Evolutionary conservation across 2,329 filamentous ascomycete genomes (phyloP).

Genomic region (Aspergillus brunneoviolaceus): DNA sequence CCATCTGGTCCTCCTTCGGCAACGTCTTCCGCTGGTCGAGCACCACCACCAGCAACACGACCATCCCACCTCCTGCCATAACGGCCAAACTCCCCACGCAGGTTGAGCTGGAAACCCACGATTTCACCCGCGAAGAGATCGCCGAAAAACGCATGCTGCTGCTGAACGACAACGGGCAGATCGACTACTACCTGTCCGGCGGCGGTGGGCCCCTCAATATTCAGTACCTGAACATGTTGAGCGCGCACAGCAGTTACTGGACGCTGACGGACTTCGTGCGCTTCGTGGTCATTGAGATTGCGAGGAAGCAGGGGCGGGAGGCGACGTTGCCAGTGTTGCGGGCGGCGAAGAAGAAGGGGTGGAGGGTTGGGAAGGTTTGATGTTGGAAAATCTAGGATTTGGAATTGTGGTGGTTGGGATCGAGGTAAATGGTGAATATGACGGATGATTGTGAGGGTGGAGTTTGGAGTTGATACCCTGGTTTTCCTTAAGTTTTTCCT

Average conservation of each 20-base stretch:
- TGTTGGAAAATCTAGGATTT: not conserved
- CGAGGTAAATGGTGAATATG: not conserved
- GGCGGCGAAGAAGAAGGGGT: conserved; percentile 53
- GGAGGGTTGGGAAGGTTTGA: conserved; percentile 46
- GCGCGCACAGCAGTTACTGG: conserved; percentile 96
- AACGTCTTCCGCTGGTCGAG: conserved; percentile 59
- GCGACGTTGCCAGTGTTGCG: conserved; percentile 55
- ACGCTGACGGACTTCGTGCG: conserved; percentile 81
- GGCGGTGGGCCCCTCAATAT: conserved; percentile 87
- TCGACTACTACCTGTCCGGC: conserved; percentile 84
- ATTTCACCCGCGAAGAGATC: conserved; percentile 88
- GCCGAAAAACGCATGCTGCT: conserved; percentile 84
- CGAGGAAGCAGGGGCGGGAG: conserved; percentile 67
- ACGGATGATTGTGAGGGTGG: not conserved
- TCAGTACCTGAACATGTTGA: conserved; percentile 95
- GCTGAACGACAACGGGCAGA: conserved; percentile 94
- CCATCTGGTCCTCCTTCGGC: conserved; percentile 64
- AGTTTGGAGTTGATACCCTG: not conserved
- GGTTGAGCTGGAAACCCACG: conserved; percentile 92
- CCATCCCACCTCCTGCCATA: conserved; percentile 57
- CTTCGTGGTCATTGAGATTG: conserved; percentile 85
- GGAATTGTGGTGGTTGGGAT: not conserved
- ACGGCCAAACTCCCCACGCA: conserved; percentile 60
- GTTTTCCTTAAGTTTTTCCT: not conserved
- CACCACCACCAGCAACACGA: conserved; percentile 63